Base-by-base conservation (phyloP, 2,329 filamentous ascomycete genomes). In the Xylaria polymorpha region DNA sequence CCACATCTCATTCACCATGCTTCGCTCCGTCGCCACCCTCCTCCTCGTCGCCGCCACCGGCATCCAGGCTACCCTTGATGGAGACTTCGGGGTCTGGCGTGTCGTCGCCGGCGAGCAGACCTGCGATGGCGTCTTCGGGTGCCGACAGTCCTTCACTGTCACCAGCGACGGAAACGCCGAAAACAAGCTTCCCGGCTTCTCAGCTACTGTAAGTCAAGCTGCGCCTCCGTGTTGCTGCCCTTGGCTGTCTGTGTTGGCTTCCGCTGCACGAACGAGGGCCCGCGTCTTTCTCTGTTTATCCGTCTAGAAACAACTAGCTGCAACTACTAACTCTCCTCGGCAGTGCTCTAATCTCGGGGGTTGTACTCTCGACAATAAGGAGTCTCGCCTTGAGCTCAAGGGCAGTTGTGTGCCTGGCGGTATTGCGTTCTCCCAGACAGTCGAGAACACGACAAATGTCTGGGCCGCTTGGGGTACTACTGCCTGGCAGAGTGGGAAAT, bases 81-180 rank as follows among this genome's bases (percentile, higher is more conserved):
- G 41, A 20, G 57, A 59, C 41, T 59, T 46, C 18, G 41, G 41
- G 6, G 25, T 37, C 22, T 59, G 57, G 41, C 41, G 57, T 15
- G 41, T 46, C 9, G 57, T 59, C 20, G 39, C 41, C 22, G 41
- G 25, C 39, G 22, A 46, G 57, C 41, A 35, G 39, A 25, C n/a
- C 25, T 59, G 41, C 41, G 57, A 59, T 14, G 18, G 14, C 12
- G 7, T 46, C 25, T 48, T 2, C 29, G 18, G 57, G n/a, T 59
- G 41, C 29, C 18, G 22, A 20, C 57, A 59, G 29, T 48, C 39
- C 14, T 48, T 46, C 57, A 37, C 25, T 22, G 25, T 59, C 6
- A 59, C 56, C 25, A 44, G 39, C 56, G 39, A 59, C 37, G 56
- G 56, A 32, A 59, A 44, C 25, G 56, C 22, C 3, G 56, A 25